phyloP scores from a whole-genome alignment of 306 rosid species.

The Dalbergia cochinchinensis region DNA sequence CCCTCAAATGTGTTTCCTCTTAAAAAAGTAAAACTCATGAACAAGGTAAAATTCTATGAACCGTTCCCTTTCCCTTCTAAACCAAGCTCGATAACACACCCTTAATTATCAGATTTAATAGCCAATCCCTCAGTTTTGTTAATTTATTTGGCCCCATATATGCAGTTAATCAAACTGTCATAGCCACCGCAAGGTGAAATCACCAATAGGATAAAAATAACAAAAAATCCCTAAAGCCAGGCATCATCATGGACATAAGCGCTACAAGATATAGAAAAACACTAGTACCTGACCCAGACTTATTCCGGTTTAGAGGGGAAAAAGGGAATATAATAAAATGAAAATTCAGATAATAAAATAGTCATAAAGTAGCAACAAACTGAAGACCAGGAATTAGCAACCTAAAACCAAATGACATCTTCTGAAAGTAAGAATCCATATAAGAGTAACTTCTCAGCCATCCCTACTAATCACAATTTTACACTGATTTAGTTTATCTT shows the following conservation, averaged over 20 bases:
- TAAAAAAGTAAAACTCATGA: too few species aligned
- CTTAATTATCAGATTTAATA: constrained; percentile 13
- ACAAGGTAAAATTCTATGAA: too few species aligned
- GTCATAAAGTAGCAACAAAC: constrained; percentile 37
- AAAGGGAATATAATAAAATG: constrained; percentile 3
- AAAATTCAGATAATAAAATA: constrained; percentile 14
- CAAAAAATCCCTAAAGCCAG: constrained; percentile 3
- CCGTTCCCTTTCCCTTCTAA: too few species aligned
- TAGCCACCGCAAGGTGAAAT: constrained; percentile 12
- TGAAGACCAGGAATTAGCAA: constrained; percentile 25
- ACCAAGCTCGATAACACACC: background rate
- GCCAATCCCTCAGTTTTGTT: constrained; percentile 10
- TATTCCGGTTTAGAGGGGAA: constrained; percentile 1
- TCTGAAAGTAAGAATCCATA: constrained; percentile 31
- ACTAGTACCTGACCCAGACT: background rate
- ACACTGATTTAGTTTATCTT: too few species aligned
- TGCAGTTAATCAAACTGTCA: constrained; percentile 29
- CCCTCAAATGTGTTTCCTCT: too few species aligned
- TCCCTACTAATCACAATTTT: background rate
- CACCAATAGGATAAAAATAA: background rate
- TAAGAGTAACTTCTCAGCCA: constrained; percentile 8
- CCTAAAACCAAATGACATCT: constrained; percentile 29
- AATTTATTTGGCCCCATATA: constrained; percentile 8
- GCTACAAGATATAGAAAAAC: constrained; percentile 6
- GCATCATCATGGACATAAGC: constrained; percentile 7